Evolutionary conservation across 2,329 filamentous ascomycete genomes (phyloP).

Genomic region (Monosporascus sp.): DNA sequence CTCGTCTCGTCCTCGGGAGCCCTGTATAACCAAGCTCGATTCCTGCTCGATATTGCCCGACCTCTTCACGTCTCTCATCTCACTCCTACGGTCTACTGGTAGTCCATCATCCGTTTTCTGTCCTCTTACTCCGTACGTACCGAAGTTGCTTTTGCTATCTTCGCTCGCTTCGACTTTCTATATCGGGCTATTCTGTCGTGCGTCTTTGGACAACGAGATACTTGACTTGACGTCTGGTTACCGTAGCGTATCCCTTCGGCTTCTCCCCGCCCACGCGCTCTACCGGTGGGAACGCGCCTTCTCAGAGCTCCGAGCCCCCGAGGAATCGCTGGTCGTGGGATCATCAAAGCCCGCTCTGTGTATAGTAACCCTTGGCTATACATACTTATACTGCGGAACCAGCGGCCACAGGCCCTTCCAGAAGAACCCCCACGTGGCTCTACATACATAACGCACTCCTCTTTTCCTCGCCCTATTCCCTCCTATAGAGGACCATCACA

Average conservation of each 20-base stretch:
- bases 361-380: background rate
- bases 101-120: background rate
- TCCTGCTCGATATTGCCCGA: constrained; percentile 10
- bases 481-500: background rate
- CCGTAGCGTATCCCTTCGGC: background rate
- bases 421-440: background rate
- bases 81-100: background rate
- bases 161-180: background rate
- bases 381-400: background rate
- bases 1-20: background rate
- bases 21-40: background rate
- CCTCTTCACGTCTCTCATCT: constrained; percentile 4
- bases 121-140: background rate
- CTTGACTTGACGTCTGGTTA: too few relatives aligned
- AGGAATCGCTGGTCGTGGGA: too few relatives aligned
- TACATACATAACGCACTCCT: background rate
- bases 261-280: background rate
- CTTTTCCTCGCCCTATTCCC: background rate
- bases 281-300: background rate
- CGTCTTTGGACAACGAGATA: too few relatives aligned
- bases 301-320: background rate
- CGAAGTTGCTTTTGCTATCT: background rate
- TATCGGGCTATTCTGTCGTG: background rate
- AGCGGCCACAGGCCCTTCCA: background rate
- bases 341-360: background rate